phyloP scores from a whole-genome alignment of 2,329 filamentous ascomycete species.

The Cladosporium sp. region DNA sequence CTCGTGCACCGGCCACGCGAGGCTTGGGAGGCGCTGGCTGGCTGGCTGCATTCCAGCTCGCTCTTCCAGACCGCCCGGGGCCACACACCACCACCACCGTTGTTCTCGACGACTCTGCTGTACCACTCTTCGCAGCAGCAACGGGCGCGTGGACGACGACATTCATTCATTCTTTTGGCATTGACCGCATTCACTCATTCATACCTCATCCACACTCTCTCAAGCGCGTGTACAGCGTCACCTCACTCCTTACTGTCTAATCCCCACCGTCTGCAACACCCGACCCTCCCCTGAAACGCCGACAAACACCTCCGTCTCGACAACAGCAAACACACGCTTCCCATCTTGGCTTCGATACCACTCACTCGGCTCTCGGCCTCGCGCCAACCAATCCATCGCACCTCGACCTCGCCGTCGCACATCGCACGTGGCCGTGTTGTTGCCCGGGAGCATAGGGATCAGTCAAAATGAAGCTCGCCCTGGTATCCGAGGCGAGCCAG shows the following conservation, averaged over 20 bases:
- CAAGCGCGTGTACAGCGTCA: slow-evolving; percentile 22
- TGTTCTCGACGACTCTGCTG: slow-evolving; percentile 12
- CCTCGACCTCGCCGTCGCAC: background rate
- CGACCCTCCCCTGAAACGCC: slow-evolving; percentile 15
- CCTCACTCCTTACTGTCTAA: slow-evolving; percentile 15
- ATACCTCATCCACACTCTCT: background rate
- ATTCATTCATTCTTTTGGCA: slow-evolving; percentile 15
- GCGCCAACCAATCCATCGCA: slow-evolving; percentile 5
- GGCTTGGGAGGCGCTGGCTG: slow-evolving; percentile 7
- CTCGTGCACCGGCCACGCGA: background rate
- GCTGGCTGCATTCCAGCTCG: slow-evolving; percentile 18
- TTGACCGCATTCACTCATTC: slow-evolving; percentile 28
- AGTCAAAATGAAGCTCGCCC: slow-evolving; percentile 26
- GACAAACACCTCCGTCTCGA: slow-evolving; percentile 1
- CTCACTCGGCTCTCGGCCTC: slow-evolving; percentile 4
- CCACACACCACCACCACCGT: background rate
- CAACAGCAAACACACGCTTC: slow-evolving; percentile 7
- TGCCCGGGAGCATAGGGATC: background rate
- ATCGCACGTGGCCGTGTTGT: background rate
- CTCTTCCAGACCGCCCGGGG: slow-evolving; percentile 18
- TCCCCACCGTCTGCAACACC: slow-evolving; percentile 13
- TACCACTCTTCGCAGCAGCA: background rate
- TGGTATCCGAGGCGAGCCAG: slow-evolving; percentile 18
- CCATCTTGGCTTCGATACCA: slow-evolving; percentile 15
- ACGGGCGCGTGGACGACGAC: background rate